Evolutionary conservation across 2,329 filamentous ascomycete species (phyloP).

Genomic region (Aspergillus sp.): DNA sequence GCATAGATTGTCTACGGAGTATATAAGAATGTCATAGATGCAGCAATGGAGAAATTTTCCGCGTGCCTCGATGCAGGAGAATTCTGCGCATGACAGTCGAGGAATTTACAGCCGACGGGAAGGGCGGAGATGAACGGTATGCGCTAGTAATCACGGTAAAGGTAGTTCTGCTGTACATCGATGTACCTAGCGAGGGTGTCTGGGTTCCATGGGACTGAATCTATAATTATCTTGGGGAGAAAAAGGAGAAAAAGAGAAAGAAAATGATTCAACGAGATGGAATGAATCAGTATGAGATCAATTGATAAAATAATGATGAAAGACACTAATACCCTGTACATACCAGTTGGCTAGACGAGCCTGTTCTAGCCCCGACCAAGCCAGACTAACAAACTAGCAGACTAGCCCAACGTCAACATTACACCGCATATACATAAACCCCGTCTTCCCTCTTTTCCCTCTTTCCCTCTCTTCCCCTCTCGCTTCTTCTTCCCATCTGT

Average conservation of each 20-base stretch:
- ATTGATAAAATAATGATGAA: neutral
- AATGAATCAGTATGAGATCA: too few relatives aligned
- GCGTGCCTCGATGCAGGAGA: neutral
- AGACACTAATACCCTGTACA: too few relatives aligned
- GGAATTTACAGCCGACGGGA: neutral
- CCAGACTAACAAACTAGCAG: too few relatives aligned
- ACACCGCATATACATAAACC: slow-evolving; percentile 2
- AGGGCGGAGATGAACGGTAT: too few relatives aligned
- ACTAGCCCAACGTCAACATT: too few relatives aligned
- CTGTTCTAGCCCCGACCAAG: too few relatives aligned
- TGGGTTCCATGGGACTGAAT: neutral
- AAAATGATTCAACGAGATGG: too few relatives aligned
- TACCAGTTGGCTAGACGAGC: neutral
- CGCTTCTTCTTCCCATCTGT: neutral
- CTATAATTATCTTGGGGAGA: neutral
- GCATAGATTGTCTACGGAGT: too few relatives aligned
- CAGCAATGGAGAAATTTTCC: neutral
- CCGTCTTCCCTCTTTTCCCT: slow-evolving; percentile 9
- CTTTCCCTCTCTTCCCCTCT: slow-evolving; percentile 6
- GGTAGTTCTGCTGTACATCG: too few relatives aligned
- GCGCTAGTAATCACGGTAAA: too few relatives aligned
- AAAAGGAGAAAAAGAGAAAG: neutral
- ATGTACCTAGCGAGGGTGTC: too few relatives aligned
- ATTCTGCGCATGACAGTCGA: neutral
- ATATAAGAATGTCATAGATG: neutral